Evolutionary conservation across 768 basidiomycete species (phyloP), one percentile per base, ranked within the genome.

Genomic region (Fistulinella prunicolor): DNA sequence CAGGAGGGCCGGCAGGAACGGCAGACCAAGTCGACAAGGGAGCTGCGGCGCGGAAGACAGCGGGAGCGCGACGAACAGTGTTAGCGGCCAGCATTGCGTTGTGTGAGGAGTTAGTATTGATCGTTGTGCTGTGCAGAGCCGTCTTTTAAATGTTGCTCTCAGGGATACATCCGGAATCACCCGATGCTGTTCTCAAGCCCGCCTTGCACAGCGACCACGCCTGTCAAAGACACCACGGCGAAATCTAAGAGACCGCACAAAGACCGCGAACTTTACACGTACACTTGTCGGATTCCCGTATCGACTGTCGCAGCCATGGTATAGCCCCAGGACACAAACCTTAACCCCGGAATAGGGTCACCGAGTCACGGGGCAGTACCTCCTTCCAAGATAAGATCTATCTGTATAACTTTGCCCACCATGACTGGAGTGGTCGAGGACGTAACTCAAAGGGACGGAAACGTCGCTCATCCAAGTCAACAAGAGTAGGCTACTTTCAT

Each of bases 1-100:
- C 93, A 21, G 93, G 92, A 54, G 93, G 93, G 23, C 93, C 93
- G 22, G 88, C 86, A 41, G 84, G 81, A 49, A 95, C 90, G 49
- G 78, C 69, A 41, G 85, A 79, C 93, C 93, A 95, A 19, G 80
- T 81, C 12, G 89, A 93, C 48, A 83, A 63, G 49, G 60, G 77
- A 42, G 76, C 69, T 59, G 58, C 52, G 44, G 59, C 55, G 46
- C 67, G 68, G 46, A 69, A 55, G 57, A 69, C 64, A 57, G 72
- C 65, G 46, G 72, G 69, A 39, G 75, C 66, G 42, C 79, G 78
- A 66, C 84, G 82, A 46, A 74, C 68, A 55, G 80, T 55, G 52
- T 43, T 55, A 22, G 76, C 60, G 61, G 77, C 69, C 63, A 73
- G 66, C 72, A 70, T 80, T 26, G 26, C 1, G 44, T 30, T 19